Evolutionary conservation across 2,329 filamentous ascomycete species (phyloP), one percentile per base, ranked within the genome.

Genomic region (Fusarium armeniacum): DNA sequence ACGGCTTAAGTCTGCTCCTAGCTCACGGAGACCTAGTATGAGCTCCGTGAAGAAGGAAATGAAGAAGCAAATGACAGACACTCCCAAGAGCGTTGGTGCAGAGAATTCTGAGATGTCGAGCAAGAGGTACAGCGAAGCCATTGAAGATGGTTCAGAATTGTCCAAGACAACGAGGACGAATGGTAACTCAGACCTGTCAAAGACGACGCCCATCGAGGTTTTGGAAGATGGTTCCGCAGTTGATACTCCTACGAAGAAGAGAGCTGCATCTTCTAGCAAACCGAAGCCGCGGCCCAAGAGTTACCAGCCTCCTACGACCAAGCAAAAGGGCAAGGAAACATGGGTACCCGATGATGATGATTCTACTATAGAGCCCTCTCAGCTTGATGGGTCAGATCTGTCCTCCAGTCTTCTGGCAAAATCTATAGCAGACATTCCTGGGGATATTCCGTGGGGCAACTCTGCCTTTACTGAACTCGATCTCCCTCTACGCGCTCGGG

Each of bases 401-500:
- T 77, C 76, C 5, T 80, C 80, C 3, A 80, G 77, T 47, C 65
- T 81, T 12, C 71, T 83, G 6, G 83, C 81, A 35, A 87, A 87
- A 67, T 85, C 86, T 4, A 74, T 90, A 35, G 87, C 86, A 18
- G 87, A 90, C 38, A 87, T 81, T 16, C 75, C 78, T 4, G 80
- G 79, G 12, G 88, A 90, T 15, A 89, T 90, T 50, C 88, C 88
- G 0, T 85, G 90, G 74, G 89, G 89, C 8, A 86, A 87, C 67
- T 90, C 89, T 20, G 89, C 89, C n/a, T 90, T 91, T 70, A 90
- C 87, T 69, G 87, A 88, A 71, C 80, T 90, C 9, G 88, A 90
- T 55, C 76, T 90, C 2, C 83, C 87, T 1, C 73, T 85, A 1
- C 55, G 67, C 7, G 67, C 59, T 12, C 81, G 83, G 22, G 83